Percentiles rank a stretch among this genome's conserved stretches.
These are phyloP conservation scores for Ceratonia siliqua DNA, from an alignment of 306 rosid species.

Conservation along the genomic window DNA sequence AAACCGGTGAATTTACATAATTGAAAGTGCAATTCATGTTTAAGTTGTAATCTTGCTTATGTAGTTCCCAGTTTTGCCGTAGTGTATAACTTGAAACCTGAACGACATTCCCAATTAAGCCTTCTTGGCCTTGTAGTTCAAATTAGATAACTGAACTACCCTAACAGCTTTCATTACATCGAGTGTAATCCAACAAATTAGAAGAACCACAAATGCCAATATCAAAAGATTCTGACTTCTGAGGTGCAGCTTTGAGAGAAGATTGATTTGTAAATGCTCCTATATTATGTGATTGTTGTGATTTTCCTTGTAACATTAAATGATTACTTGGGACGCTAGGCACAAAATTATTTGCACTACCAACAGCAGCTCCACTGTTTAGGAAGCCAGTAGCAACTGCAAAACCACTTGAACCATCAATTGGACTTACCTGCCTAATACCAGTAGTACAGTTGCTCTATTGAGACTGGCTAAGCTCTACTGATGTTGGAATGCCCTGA, in stretches of 20 bases:
- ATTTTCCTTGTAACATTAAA: constrained; percentile 55
- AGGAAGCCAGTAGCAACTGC: constrained; percentile 45
- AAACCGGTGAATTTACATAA: constrained; percentile 37
- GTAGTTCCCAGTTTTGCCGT: constrained; percentile 49
- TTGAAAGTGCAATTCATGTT: constrained; percentile 35
- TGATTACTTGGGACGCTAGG: constrained; percentile 45
- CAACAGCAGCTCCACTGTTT: constrained; percentile 40
- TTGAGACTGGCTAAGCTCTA: constrained; percentile 60
- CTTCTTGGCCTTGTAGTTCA: constrained; percentile 44
- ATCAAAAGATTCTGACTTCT: constrained; percentile 46
- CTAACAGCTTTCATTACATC: constrained; percentile 56
- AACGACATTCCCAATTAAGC: constrained; percentile 56
- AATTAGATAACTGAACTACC: constrained; percentile 51
- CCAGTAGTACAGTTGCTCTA: constrained; percentile 46
- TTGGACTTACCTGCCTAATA: constrained; percentile 46
- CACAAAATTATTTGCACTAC: constrained; percentile 41
- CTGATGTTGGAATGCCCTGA: constrained; percentile 57
- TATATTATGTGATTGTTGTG: constrained; percentile 36
- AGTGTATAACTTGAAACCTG: constrained; percentile 32
- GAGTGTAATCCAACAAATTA: constrained; percentile 55
- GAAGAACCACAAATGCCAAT: constrained; percentile 47
- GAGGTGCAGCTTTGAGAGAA: constrained; percentile 43
- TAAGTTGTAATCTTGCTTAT: constrained; percentile 37
- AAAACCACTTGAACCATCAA: constrained; percentile 51
- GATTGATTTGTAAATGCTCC: constrained; percentile 47